Evolutionary conservation across 441 rosid genomes (phyloP).

Genomic region (Pelargonium exstipulatum): DNA sequence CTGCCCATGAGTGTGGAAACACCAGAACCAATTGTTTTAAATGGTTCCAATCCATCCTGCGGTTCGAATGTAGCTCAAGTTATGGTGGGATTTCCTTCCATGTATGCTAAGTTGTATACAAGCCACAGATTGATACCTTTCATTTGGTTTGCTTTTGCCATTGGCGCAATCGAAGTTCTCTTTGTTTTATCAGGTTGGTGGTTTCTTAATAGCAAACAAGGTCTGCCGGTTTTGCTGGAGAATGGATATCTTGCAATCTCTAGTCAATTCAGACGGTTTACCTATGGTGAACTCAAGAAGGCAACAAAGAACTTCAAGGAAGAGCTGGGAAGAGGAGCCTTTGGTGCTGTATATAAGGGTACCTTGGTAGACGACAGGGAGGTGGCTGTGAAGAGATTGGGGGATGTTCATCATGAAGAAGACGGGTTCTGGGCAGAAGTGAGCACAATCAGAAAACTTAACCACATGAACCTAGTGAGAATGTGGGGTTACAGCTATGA

Average conservation of each 20-base stretch:
- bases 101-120: conserved; percentile 19
- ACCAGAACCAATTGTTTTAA: conserved; percentile 5
- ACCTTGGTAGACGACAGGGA: background rate
- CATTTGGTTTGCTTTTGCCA: conserved; percentile 30
- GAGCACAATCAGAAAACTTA: background rate
- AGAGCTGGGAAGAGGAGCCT: background rate
- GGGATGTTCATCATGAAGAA: background rate
- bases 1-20: conserved; percentile 22
- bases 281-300: background rate
- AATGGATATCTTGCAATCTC: conserved; percentile 20
- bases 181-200: conserved; percentile 28
- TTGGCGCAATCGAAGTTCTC: conserved; percentile 36
- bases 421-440: conserved; percentile 2
- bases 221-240: conserved; percentile 11
- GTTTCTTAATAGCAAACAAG: conserved; percentile 24
- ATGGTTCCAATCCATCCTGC: conserved; percentile 16
- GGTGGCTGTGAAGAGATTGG: background rate
- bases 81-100: conserved; percentile 18
- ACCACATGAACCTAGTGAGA: background rate
- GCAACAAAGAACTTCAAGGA: background rate
- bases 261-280: background rate
- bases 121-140: conserved; percentile 34
- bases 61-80: background rate
- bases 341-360: background rate
- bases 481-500: background rate